Conservation (phyloP, 371 early-diverging fungal species). For the Coemansia sp. region DNA sequence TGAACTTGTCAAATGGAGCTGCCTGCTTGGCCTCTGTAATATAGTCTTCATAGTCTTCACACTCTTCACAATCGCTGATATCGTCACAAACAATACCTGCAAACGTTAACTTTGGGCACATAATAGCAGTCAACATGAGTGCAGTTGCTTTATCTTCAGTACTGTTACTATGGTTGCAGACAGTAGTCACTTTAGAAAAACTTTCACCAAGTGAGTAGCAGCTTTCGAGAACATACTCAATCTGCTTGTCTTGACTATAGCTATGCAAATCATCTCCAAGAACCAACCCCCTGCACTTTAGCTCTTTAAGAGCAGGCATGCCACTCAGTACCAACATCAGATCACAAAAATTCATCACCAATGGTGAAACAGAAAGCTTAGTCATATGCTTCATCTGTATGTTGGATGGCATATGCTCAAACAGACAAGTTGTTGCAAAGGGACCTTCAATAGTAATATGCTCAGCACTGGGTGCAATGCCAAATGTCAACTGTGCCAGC, state of each 20-base stretch:
- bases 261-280: neutral
- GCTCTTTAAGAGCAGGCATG: neutral
- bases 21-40: neutral
- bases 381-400: neutral
- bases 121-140: neutral
- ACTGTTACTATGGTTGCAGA: neutral
- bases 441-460: neutral
- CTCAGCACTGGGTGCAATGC: neutral
- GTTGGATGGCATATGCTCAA: neutral
- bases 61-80: neutral
- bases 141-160: neutral
- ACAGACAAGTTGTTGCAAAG: neutral
- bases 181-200: neutral
- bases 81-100: neutral
- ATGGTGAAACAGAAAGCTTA: neutral
- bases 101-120: neutral
- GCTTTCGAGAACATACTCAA: neutral
- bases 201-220: neutral
- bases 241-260: neutral
- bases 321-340: neutral
- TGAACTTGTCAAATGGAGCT: neutral
- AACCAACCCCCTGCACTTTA: neutral
- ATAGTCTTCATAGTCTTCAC: neutral
- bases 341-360: neutral
- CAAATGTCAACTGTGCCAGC: neutral